A percentile compares a stretch with the other conserved stretches of the same genome.
These are phyloP conservation scores for Vaccinium vitisidaea DNA, from an alignment of 148 eudicot genomes.

Conservation along the genomic window DNA sequence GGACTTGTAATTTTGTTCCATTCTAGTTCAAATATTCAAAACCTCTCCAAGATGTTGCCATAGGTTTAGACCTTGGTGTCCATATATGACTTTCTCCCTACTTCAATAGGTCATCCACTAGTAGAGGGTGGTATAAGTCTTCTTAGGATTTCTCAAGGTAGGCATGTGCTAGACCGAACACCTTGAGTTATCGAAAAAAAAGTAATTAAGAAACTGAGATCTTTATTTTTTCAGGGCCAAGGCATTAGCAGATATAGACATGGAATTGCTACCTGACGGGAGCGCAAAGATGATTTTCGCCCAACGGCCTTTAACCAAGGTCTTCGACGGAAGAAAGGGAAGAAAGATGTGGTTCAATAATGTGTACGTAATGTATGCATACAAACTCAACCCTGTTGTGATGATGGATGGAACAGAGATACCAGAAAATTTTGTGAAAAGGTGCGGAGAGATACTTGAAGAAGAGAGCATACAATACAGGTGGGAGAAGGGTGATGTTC, in stretches of 20 bases:
- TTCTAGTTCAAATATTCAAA: background rate
- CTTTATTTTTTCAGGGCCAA: constrained; percentile 29
- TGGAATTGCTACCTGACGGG: constrained; percentile 46
- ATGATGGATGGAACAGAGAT: constrained; percentile 48
- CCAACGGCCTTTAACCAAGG: constrained; percentile 28
- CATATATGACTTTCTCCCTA: background rate
- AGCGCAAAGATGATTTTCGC: constrained; percentile 33
- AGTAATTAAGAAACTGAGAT: too few species aligned
- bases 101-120: too few species aligned
- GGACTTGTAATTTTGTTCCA: too few species aligned
- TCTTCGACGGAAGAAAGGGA: constrained; percentile 49
- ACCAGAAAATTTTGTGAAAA: constrained; percentile 28
- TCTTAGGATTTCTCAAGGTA: background rate
- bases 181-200: too few species aligned
- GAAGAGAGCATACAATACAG: constrained; percentile 52
- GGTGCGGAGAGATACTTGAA: constrained; percentile 45
- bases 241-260: constrained; percentile 33
- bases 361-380: constrained; percentile 39
- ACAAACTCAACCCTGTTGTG: constrained; percentile 32
- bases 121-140: background rate
- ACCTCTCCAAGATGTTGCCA: background rate
- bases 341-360: constrained; percentile 53
- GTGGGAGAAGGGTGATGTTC: constrained; percentile 49
- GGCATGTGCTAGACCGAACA: background rate
- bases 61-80: background rate